phyloP scores from a whole-genome alignment of 148 eudicot genomes.

The Rhododendron kiyosumense region DNA sequence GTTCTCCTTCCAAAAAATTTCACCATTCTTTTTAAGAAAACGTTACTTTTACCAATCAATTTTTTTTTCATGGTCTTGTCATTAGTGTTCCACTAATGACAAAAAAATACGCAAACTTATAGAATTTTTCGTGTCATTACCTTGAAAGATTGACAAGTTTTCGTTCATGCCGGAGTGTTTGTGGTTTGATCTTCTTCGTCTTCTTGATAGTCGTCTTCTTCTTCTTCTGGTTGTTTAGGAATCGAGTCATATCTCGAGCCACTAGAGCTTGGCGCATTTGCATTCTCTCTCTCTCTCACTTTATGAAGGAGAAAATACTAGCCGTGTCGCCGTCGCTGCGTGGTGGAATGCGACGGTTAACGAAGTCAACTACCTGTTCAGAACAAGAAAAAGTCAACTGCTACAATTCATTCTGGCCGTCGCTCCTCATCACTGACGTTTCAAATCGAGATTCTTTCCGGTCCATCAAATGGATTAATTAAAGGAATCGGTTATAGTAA shows the following conservation, averaged over 20 bases:
- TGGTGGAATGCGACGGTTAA: neutral
- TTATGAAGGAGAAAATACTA: neutral
- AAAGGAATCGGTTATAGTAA: too few species aligned
- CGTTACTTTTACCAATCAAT: too few species aligned
- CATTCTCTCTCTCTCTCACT: neutral
- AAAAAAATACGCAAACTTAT: too few species aligned
- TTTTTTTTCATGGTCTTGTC: too few species aligned
- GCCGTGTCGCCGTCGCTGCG: neutral
- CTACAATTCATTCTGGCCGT: neutral
- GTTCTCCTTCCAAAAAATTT: too few species aligned
- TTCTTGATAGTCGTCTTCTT: neutral
- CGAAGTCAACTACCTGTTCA: neutral
- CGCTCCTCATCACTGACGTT: too few species aligned
- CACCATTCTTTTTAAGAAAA: too few species aligned
- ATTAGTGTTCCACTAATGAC: too few species aligned
- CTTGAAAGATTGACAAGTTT: neutral
- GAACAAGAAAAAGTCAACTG: neutral
- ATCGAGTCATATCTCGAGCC: neutral
- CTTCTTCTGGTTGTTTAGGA: neutral
- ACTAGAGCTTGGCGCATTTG: neutral
- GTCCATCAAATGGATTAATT: too few species aligned
- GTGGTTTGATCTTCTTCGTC: neutral
- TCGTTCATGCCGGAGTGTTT: neutral
- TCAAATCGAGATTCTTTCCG: too few species aligned
- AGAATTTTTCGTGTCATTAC: neutral